Evolutionary conservation across 2,329 filamentous ascomycete species (phyloP), one percentile per base, ranked within the genome.

Genomic region (Chaetothyriales sp.): DNA sequence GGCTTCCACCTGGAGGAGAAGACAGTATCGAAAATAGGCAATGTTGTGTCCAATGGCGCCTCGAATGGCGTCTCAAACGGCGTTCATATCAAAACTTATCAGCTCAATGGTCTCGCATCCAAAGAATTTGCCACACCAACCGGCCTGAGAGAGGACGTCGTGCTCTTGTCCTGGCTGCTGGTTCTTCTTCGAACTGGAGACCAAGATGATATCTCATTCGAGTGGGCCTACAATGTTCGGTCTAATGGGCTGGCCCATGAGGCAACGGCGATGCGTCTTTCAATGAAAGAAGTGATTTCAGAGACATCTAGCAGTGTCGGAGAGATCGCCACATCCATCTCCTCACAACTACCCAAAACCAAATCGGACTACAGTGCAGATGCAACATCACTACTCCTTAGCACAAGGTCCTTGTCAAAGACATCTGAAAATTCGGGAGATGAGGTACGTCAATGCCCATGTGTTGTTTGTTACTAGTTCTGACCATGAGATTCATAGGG

Each of bases 131-230:
- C 32, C 2, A 63, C 60, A 9, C 57, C 58, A 15, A 69, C 67
- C 6, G 61, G 64, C 26, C 62, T 68, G 59, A 67, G 56, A 51
- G 66, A 71, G n/a, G 69, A 70, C 18, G 49, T 68, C 15, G 18
- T 73, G 10, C 64, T 73, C 9, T 44, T 68, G 36, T 65, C 71
- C 43, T 74, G 71, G 71, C 63, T 72, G 12, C 61, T 73, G 10
- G 65, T 70, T 5, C 66, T 73, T 6, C 51, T 72, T 50, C 64
- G 70, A 9, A 70, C 65, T 1, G 62, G 62, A 8, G 71, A 74
- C 55, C 67, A 66, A 15, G 61, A 60, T 36, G 60, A 64, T 15
- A 55, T 65, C 9, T 56, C 47, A 12, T 73, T 60, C 53, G 66
- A 71, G 3, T 73, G 70, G 70, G 55, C 62, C 2, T 67, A 68